Percentiles rank a stretch among this genome's conserved stretches.
phyloP scores from a whole-genome alignment of 345 rosid genomes.

The Eucalyptus grandis region DNA sequence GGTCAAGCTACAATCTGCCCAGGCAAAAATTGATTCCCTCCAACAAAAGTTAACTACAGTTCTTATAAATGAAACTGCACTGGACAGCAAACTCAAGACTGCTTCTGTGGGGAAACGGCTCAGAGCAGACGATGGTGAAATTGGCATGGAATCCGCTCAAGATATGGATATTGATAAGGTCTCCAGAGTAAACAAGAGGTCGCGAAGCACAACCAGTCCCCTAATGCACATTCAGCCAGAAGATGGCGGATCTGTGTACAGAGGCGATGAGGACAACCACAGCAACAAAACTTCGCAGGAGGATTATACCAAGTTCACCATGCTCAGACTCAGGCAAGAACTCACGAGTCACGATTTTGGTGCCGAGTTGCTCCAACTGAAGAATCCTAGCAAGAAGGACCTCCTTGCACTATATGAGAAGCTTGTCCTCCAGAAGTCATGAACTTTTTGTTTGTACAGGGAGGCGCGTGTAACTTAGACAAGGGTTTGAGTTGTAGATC shows the following conservation, averaged over 20 bases:
- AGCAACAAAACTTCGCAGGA: conserved; percentile 48
- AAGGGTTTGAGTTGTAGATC: neutral
- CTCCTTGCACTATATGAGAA: conserved; percentile 72
- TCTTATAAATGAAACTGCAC: conserved; percentile 75
- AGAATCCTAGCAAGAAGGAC: conserved; percentile 74
- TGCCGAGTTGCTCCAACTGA: conserved; percentile 64
- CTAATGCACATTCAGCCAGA: conserved; percentile 28
- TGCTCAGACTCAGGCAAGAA: conserved; percentile 79
- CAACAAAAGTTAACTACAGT: conserved; percentile 80
- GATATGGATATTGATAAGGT: conserved; percentile 34
- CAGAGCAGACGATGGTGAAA: conserved; percentile 51
- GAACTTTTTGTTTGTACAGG: conserved; percentile 18
- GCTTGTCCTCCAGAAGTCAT: conserved; percentile 54
- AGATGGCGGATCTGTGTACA: conserved; percentile 56
- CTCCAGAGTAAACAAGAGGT: conserved; percentile 46
- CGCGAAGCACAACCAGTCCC: conserved; percentile 60
- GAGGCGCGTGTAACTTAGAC: neutral
- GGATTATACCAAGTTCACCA: conserved; percentile 67
- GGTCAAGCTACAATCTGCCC: conserved; percentile 70
- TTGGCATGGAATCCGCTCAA: conserved; percentile 54
- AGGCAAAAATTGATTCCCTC: conserved; percentile 65
- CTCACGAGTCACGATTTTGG: conserved; percentile 79
- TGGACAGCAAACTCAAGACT: conserved; percentile 72
- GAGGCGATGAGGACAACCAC: conserved; percentile 46
- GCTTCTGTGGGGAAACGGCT: conserved; percentile 60